phyloP scores from a whole-genome alignment of 495 filamentous ascomycete species.

The Alectoria sarmentosa region DNA sequence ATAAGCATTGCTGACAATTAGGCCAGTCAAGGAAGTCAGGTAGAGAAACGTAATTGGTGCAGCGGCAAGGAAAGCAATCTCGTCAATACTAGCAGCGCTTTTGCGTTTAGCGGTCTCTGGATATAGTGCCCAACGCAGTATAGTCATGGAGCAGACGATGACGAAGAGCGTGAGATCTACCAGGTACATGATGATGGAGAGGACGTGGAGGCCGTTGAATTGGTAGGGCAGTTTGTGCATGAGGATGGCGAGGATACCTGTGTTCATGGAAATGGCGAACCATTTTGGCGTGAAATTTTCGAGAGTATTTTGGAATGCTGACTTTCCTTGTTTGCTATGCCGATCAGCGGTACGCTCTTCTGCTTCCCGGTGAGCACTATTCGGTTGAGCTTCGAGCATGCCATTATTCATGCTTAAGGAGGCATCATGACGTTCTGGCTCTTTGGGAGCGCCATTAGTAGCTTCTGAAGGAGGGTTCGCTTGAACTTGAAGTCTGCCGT shows the following conservation, averaged over 20 bases:
- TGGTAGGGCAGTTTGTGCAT: slow-evolving; percentile 5
- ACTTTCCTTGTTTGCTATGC: neutral
- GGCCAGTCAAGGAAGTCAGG: neutral
- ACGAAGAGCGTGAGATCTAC: neutral
- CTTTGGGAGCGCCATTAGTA: neutral
- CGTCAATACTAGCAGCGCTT: neutral
- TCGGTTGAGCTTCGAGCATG: neutral
- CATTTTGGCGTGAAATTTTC: slow-evolving; percentile 5
- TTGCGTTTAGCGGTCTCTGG: neutral
- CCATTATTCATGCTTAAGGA: neutral
- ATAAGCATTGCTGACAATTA: slow-evolving; percentile 6
- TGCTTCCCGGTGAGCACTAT: neutral
- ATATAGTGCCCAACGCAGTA: slow-evolving; percentile 4
- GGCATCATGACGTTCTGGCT: neutral
- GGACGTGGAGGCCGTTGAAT: slow-evolving; percentile 2
- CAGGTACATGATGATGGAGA: slow-evolving; percentile 2
- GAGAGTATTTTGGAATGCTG: neutral
- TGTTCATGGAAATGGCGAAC: slow-evolving; percentile 3
- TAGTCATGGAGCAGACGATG: neutral
- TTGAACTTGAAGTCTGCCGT: neutral
- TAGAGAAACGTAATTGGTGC: neutral
- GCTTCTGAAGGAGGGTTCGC: neutral
- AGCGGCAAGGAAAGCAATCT: neutral
- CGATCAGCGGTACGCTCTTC: neutral
- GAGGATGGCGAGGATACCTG: slow-evolving; percentile 1